phyloP scores from a whole-genome alignment of 208 protist species.

The Acanthamoeba royreba region DNA sequence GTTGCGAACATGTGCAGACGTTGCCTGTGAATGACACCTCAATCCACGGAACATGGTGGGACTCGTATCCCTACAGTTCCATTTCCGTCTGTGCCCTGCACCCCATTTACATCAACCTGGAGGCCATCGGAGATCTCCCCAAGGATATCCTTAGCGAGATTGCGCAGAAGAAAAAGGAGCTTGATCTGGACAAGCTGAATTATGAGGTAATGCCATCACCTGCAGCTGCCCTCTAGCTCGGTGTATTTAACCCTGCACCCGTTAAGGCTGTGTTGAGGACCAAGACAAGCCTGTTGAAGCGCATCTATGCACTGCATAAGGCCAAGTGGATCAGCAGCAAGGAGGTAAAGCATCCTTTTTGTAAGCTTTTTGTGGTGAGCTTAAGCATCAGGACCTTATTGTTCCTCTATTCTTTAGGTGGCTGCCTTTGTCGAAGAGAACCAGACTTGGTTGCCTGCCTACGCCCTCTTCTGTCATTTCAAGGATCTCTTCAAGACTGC shows the following conservation, averaged over 20 bases:
- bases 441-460: conserved; percentile 72
- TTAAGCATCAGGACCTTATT: not conserved
- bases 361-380: not conserved
- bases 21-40: conserved; percentile 83
- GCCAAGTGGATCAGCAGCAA: conserved; percentile 30
- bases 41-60: conserved; percentile 56
- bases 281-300: conserved; percentile 5
- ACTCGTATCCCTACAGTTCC: conserved; percentile 81
- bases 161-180: conserved; percentile 1
- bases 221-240: not conserved
- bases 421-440: conserved; percentile 57
- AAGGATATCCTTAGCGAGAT: conserved; percentile 58
- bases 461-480: conserved; percentile 71
- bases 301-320: not conserved
- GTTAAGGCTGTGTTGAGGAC: not conserved
- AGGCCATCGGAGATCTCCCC: conserved; percentile 34
- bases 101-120: conserved; percentile 79
- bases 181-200: conserved; percentile 67
- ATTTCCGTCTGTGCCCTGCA: conserved; percentile 81
- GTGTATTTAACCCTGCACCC: not conserved
- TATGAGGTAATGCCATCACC: conserved; percentile 54
- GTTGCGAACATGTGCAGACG: not conserved
- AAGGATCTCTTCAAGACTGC: conserved; percentile 57
- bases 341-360: not conserved
- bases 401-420: conserved; percentile 6